Evolutionary conservation across 169 alveolate species (phyloP).

Genomic region (Plasmodium inui): DNA sequence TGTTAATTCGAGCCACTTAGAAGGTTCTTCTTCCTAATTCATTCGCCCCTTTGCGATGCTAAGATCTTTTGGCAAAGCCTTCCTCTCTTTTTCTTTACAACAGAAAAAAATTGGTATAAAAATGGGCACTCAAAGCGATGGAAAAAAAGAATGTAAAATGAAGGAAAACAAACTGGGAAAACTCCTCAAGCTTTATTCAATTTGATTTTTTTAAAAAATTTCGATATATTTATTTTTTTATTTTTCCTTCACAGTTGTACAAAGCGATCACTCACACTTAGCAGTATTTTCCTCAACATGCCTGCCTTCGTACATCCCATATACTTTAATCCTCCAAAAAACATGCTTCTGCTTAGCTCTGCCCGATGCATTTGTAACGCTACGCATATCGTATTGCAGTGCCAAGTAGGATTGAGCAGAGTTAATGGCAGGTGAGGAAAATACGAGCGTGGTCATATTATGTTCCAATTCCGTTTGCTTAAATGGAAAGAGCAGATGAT

Average conservation of each 20-base stretch:
- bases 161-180: not conserved
- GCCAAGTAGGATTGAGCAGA: not conserved
- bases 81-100: not conserved
- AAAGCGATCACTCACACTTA: not conserved
- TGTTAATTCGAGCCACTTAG: not conserved
- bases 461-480: not conserved
- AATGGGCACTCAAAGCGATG: not conserved
- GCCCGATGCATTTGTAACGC: not conserved
- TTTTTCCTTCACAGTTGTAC: not conserved
- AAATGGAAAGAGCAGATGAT: not conserved
- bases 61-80: not conserved
- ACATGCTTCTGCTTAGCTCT: not conserved
- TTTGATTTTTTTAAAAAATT: not conserved
- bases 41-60: not conserved
- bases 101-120: not conserved
- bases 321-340: not conserved
- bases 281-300: not conserved
- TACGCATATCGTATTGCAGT: not conserved
- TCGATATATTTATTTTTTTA: no score
- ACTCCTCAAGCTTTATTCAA: not conserved
- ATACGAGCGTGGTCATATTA: not conserved
- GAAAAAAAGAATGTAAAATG: not conserved
- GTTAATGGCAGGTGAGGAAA: not conserved
- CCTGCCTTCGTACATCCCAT: not conserved
- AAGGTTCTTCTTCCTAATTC: not conserved